Evolutionary conservation across 495 filamentous ascomycete species (phyloP).

Genomic region (Daldinia bambusicola): DNA sequence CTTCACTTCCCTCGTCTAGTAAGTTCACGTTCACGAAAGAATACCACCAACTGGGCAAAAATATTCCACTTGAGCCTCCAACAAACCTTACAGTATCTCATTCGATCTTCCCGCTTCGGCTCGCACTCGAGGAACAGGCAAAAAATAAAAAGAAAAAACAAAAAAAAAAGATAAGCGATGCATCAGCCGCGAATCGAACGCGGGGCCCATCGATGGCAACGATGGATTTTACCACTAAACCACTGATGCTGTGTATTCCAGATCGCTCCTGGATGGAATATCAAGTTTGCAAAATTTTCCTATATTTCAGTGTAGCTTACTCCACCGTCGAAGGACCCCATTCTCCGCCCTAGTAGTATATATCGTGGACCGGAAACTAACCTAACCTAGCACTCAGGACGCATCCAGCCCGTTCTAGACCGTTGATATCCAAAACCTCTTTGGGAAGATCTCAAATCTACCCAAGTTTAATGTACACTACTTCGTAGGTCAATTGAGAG

Average conservation of each 20-base stretch:
- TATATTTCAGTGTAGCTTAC: not conserved
- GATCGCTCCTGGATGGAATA: not conserved
- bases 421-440: not conserved
- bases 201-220: conserved; percentile 65
- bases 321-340: not conserved
- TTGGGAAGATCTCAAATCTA: not conserved
- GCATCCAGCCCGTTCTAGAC: not conserved
- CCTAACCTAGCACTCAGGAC: not conserved
- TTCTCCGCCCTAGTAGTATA: not conserved
- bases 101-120: not conserved
- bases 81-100: too few relatives aligned
- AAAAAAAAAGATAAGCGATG: conserved; percentile 37
- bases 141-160: too few relatives aligned
- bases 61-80: too few relatives aligned
- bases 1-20: too few relatives aligned
- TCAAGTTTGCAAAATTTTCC: not conserved
- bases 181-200: conserved; percentile 62
- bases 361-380: not conserved
- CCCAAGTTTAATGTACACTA: too few relatives aligned
- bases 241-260: conserved; percentile 48
- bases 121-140: not conserved
- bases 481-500: too few relatives aligned
- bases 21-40: too few relatives aligned
- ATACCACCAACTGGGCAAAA: too few relatives aligned
- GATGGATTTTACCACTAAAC: conserved; percentile 66